These are phyloP conservation scores for Trichoderma simmonsii DNA, from an alignment of 2,329 filamentous ascomycete species.

Conservation along the genomic window DNA sequence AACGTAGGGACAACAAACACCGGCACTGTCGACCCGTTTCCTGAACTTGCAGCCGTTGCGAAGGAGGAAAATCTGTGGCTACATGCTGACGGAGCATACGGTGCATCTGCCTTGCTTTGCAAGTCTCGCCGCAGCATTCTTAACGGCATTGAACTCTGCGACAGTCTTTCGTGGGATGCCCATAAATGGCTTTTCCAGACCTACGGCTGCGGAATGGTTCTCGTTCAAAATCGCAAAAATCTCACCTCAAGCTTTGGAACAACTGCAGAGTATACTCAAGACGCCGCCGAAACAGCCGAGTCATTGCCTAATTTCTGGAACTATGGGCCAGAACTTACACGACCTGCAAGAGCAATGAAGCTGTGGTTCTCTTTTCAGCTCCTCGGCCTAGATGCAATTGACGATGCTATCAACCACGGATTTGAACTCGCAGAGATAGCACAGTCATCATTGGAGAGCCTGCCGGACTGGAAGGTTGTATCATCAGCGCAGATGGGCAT, in stretches of 20 bases:
- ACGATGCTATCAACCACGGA: conserved; percentile 25
- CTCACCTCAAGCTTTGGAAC: conserved; percentile 25
- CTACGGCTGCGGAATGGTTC: conserved; percentile 26
- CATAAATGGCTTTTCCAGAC: conserved; percentile 31
- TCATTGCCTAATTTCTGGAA: conserved; percentile 29
- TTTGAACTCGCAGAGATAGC: conserved; percentile 25
- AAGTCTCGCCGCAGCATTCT: conserved; percentile 14
- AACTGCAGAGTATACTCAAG: conserved; percentile 27
- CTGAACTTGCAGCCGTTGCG: conserved; percentile 12
- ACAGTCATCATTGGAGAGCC: conserved; percentile 20
- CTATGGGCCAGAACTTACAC: conserved; percentile 26
- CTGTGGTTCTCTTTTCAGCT: conserved; percentile 27
- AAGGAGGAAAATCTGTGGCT: conserved; percentile 22
- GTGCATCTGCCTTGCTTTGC: conserved; percentile 24
- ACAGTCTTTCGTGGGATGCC: conserved; percentile 29
- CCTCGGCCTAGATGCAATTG: conserved; percentile 23
- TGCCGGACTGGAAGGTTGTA: conserved; percentile 25
- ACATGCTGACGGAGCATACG: conserved; percentile 28
- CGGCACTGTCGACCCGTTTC: conserved; percentile 20
- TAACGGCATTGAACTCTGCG: conserved; percentile 20
- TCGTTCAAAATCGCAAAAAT: conserved; percentile 22
- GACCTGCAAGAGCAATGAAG: conserved; percentile 27
- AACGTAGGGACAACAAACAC: conserved; percentile 22
- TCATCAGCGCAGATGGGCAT: conserved; percentile 26
- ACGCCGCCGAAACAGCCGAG: conserved; percentile 27